Base-by-base conservation (phyloP, 257 asterid genomes). In the Primulina tabacum region DNA sequence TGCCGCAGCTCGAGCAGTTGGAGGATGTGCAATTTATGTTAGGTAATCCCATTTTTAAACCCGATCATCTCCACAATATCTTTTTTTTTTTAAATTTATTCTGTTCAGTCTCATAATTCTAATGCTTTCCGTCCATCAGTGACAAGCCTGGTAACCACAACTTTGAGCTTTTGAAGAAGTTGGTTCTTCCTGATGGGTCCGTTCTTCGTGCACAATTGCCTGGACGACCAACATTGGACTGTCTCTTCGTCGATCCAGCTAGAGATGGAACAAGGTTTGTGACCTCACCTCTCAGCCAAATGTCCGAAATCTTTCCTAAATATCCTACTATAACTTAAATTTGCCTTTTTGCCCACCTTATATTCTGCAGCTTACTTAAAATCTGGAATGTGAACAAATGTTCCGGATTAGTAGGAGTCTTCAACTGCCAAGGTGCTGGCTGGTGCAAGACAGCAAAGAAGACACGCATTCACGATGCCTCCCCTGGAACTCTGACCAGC, bases 1-100 rank as follows among this genome's bases (percentile, higher is more conserved):
- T 67, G 96, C 97, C 68, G 99, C 97, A 33, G 99, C 99, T 86
- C 90, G 99, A 82, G 89, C 95, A 17, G 74, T 85, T 5, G 90
- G 90, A 77, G 90, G 90, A 64, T 85, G 90, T 28, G 80, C 88
- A 14, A 93, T 93, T 65, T 93, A 93, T 67, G 97, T 93, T 33
- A 90, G 97, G 97, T 90, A 82, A 70, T 43, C 5, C 65, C 52
- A 52, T 57, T 71, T 28, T 55, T 17, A 38, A 40, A 33, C 66
- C 55, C 60, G 14, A 5, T 7, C 18, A 7, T 35, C 32, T 37
- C 40, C 12, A 12, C 21, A 24, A n/a, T 37, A 34, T 30, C 64
- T 8, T 62, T 0, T 18, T 0, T 18, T 20, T 18, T 20, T 63
- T 20, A 63, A 18, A 52, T 53, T 18, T 37, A 12, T 26, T 57